Evolutionary conservation across 169 alveolate genomes (phyloP).

Genomic region (Cryptosporidium sp.): DNA sequence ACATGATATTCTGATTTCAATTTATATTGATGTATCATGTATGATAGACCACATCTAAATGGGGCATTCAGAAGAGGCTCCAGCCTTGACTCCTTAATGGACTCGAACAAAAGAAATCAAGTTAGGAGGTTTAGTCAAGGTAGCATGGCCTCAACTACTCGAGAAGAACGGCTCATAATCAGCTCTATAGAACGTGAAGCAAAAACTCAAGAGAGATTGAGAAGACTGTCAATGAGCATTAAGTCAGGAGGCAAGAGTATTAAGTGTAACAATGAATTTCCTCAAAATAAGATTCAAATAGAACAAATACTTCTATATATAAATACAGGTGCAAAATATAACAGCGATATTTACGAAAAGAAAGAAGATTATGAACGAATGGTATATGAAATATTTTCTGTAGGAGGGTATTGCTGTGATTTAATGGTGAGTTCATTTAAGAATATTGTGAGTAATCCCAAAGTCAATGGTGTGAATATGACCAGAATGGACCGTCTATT

Average conservation of each 20-base stretch:
- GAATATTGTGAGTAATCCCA: conserved; percentile 8
- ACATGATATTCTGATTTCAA: neutral
- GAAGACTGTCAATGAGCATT: neutral
- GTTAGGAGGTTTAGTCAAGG: neutral
- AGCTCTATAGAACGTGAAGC: conserved; percentile 5
- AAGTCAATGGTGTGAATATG: conserved; percentile 19
- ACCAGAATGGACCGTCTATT: conserved; percentile 69
- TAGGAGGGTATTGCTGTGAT: conserved; percentile 36
- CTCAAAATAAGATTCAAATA: neutral
- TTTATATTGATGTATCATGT: conserved; percentile 12
- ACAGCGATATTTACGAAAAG: conserved; percentile 13
- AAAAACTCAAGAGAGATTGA: conserved; percentile 45
- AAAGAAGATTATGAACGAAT: conserved; percentile 18
- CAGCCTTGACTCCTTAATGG: conserved; percentile 5
- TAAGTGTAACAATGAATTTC: neutral
- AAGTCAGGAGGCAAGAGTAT: neutral
- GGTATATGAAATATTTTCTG: conserved; percentile 24
- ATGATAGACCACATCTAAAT: neutral
- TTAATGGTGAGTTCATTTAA: conserved; percentile 55
- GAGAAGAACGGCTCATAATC: neutral
- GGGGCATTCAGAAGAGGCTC: neutral
- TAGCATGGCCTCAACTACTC: neutral
- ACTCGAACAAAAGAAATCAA: neutral
- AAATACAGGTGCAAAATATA: conserved; percentile 63
- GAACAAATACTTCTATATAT: conserved; percentile 45